A percentile compares a stretch with the other conserved stretches of the same genome.
Conservation (phyloP, 179 eudicot species). For the Silene vulgaris region DNA sequence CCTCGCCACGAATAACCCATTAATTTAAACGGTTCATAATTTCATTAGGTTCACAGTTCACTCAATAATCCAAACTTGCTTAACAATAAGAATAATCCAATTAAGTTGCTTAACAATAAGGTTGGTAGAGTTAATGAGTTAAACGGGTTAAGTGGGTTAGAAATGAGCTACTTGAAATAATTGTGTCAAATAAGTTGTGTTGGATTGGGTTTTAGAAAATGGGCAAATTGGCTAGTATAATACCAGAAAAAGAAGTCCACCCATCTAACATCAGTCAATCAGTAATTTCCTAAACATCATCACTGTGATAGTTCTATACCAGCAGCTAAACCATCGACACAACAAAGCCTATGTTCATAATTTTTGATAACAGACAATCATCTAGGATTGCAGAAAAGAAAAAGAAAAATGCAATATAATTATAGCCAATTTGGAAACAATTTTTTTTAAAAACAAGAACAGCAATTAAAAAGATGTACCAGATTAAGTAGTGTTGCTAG, state of each 20-base stretch:
- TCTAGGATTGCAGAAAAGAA: background rate
- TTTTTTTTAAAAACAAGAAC: background rate
- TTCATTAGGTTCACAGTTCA: too few species aligned
- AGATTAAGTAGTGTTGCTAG: slow-evolving; percentile 92
- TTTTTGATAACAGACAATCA: background rate
- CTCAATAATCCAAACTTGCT: too few species aligned
- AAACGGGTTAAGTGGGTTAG: too few species aligned
- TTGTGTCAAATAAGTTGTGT: too few species aligned
- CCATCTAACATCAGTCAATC: background rate
- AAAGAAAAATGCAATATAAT: background rate
- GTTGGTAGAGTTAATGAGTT: too few species aligned
- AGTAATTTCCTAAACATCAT: background rate
- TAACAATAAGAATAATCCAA: too few species aligned
- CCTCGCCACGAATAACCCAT: too few species aligned
- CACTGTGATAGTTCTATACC: background rate
- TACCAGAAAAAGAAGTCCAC: background rate
- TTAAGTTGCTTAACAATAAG: too few species aligned
- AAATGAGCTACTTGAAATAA: too few species aligned
- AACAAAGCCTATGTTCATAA: background rate
- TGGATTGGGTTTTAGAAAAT: background rate
- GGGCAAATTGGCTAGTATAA: background rate
- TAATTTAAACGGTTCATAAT: too few species aligned
- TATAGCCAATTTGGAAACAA: background rate
- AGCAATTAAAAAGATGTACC: slow-evolving; percentile 37
- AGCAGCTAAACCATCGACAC: background rate